These are phyloP conservation scores for Ceratobasidium sp. DNA, from an alignment of 1,284 basidiomycete genomes.

Conservation along the genomic window DNA sequence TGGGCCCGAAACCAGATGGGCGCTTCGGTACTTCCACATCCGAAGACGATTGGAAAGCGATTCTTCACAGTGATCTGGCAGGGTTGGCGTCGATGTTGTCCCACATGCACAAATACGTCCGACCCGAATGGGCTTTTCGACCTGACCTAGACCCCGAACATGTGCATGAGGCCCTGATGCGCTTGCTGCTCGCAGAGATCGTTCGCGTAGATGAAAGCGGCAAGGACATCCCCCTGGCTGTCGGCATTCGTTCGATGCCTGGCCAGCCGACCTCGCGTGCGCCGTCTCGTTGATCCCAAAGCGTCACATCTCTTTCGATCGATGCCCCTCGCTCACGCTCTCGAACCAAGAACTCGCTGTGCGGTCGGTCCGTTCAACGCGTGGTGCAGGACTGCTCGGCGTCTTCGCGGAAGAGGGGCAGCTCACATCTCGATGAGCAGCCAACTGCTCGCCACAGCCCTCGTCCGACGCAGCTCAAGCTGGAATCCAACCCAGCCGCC, in stretches of 20 bases:
- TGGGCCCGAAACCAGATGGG: not conserved
- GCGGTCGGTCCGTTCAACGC: too few relatives aligned
- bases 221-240: not conserved
- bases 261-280: too few relatives aligned
- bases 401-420: too few relatives aligned
- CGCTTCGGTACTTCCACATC: not conserved
- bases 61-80: not conserved
- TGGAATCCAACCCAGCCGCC: too few relatives aligned
- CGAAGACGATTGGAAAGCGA: not conserved
- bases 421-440: too few relatives aligned
- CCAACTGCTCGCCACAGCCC: too few relatives aligned
- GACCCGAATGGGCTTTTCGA: slow-evolving; percentile 10
- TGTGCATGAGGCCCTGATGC: slow-evolving; percentile 20
- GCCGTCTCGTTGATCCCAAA: too few relatives aligned
- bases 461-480: too few relatives aligned
- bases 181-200: slow-evolving; percentile 19
- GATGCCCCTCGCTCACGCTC: too few relatives aligned
- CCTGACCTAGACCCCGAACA: not conserved
- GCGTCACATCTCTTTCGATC: too few relatives aligned
- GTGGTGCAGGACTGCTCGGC: too few relatives aligned
- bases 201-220: not conserved
- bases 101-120: slow-evolving; percentile 15
- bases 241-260: not conserved
- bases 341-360: too few relatives aligned
- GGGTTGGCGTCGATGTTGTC: slow-evolving; percentile 1